Base-by-base conservation (phyloP, 352 stramenopile genomes). In the Phytopythium litorale region DNA sequence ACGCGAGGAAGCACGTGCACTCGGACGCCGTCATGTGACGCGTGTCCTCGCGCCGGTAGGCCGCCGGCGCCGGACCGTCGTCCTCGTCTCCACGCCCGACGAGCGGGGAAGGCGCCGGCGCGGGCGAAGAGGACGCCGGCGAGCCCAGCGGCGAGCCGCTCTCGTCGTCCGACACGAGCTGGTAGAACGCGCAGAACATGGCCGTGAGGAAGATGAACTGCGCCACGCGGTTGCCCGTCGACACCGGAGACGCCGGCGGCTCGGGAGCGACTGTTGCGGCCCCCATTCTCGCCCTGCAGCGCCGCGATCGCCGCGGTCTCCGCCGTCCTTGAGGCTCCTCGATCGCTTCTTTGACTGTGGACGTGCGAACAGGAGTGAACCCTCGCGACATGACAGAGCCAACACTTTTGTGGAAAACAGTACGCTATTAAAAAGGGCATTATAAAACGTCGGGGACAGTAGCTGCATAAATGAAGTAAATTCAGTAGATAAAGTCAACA, bases 121-220 rank as follows among this genome's bases (percentile, higher is more conserved):
- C 8, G 4, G 35, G n/a, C 32, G 19, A 7, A 19, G 42, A 49
- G 19, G 42, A 25, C 42, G 42, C 5, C 19, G 42, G 42, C 42
- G 42, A 49, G 28, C 28, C 28, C 28, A 30, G 28, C 28, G 28
- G 42, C 4, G 23, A 13, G 19, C 9, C 42, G 42, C 42, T 7
- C 18, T 12, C 11, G 3, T 53, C 52, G 12, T 21, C 37, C 19
- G 21, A 5, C 9, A 40, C 37, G 35, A 86, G 67, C 68, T 88
- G 80, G 65, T 87, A 87, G 55, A 81, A 25, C 30, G 84, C 75
- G 53, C 78, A 82, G 51, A 73, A 78, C 35, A 87, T 65, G 50
- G 75, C 78, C 43, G 69, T 78, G 38, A 81, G 51, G 40, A 87
- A 75, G 57, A 88, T 75, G 62, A 89, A 87, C 64, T 87, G 80